Percentiles rank a stretch among this genome's conserved stretches.
Conservation (phyloP, 192 early-diverging fungal species). For the Coemansia sp. region DNA sequence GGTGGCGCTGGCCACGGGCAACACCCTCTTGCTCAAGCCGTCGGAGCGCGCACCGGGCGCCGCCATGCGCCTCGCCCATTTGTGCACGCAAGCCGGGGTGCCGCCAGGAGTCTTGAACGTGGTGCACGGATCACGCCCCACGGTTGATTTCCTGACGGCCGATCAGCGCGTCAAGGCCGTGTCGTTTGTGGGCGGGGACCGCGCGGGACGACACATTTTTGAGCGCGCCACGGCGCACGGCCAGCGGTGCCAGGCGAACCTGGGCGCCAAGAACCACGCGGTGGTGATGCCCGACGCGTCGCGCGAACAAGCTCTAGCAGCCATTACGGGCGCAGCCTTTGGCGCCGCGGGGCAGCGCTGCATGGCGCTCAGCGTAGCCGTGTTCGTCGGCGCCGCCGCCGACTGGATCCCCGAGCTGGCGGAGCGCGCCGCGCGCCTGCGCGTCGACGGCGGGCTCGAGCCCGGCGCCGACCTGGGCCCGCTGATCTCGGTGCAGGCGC, state of each 20-base stretch:
- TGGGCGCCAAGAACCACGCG: slow-evolving; percentile 98
- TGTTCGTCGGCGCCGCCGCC: slow-evolving; percentile 83
- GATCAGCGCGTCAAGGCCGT: slow-evolving; percentile 83
- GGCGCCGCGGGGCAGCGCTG: slow-evolving; percentile 97
- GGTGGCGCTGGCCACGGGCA: slow-evolving; percentile 86
- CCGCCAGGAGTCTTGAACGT: slow-evolving; percentile 89
- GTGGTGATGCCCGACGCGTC: slow-evolving; percentile 91
- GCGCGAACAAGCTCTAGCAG: slow-evolving; percentile 91
- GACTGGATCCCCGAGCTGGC: slow-evolving; percentile 86
- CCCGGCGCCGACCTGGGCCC: slow-evolving; percentile 85
- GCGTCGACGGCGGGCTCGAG: slow-evolving; percentile 81
- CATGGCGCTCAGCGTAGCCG: slow-evolving; percentile 90
- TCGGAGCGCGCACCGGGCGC: slow-evolving; percentile 93
- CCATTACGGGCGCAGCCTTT: slow-evolving; percentile 88
- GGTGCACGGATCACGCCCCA: slow-evolving; percentile 81
- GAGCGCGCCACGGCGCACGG: slow-evolving; percentile 80
- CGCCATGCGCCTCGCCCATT: slow-evolving; percentile 79
- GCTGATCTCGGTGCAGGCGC: slow-evolving; percentile 76
- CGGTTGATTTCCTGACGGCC: slow-evolving; percentile 88
- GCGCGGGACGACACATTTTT: slow-evolving; percentile 86
- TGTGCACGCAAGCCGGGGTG: slow-evolving; percentile 85
- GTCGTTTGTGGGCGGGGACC: slow-evolving; percentile 90
- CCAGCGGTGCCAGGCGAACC: slow-evolving; percentile 94
- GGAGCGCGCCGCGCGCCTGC: slow-evolving; percentile 78
- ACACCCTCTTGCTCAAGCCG: slow-evolving; percentile 89